Evolutionary conservation across 257 asterid genomes (phyloP), one percentile per base, ranked within the genome.

Genomic region (Dorcoceras hygrometricum): DNA sequence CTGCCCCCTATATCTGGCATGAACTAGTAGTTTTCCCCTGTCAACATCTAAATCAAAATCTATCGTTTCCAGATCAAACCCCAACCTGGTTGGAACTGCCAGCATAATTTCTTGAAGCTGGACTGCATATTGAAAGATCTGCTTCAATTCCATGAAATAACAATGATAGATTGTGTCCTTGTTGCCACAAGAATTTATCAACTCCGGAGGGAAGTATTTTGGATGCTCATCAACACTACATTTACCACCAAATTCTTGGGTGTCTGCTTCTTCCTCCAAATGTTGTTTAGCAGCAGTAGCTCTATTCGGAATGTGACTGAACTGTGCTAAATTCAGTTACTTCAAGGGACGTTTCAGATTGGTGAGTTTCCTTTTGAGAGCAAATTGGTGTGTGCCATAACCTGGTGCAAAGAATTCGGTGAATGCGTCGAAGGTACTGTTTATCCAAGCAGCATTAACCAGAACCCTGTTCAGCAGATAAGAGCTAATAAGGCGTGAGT

Each of bases 281-380:
- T n/a, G n/a, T 86, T 79, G 75, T 84, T 88, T 0, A 96, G 98
- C 67, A 89, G n/a, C n/a, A n/a, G n/a, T n/a, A n/a, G n/a, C n/a
- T n/a, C n/a, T n/a, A n/a, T n/a, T n/a, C n/a, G n/a, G n/a, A n/a
- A n/a, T n/a, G n/a, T n/a, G n/a, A n/a, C n/a, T n/a, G n/a, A n/a
- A n/a, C n/a, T n/a, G n/a, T n/a, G n/a, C n/a, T n/a, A n/a, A n/a
- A n/a, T n/a, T n/a, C n/a, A n/a, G n/a, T n/a, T n/a, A n/a, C n/a
- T n/a, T n/a, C n/a, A n/a, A n/a, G n/a, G n/a, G n/a, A n/a, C n/a
- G n/a, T n/a, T n/a, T n/a, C n/a, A n/a, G n/a, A n/a, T n/a, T n/a
- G n/a, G n/a, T n/a, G n/a, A n/a, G n/a, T n/a, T n/a, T n/a, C n/a
- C n/a, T n/a, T n/a, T n/a, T n/a, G n/a, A n/a, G n/a, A n/a, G n/a